Conservation (phyloP, 345 rosid species). For the Acer campestre region DNA sequence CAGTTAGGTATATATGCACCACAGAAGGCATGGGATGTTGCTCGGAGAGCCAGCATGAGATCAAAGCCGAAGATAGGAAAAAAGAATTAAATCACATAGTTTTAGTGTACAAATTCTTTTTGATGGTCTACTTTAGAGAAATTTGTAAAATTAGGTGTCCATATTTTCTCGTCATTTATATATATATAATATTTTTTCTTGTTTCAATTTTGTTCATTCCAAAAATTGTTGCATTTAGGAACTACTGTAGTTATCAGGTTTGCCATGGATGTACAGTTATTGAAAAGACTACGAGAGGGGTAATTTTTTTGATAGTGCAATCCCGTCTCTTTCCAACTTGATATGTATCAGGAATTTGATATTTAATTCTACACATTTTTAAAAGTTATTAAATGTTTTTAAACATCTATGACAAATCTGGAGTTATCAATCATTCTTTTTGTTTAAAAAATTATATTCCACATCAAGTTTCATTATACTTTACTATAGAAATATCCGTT, state of each 20-base stretch:
- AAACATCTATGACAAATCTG: too few species aligned
- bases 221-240: background rate
- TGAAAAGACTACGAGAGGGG: background rate
- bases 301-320: background rate
- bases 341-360: background rate
- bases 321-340: too few species aligned
- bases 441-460: too few species aligned
- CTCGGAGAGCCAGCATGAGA: conserved; percentile 86
- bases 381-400: too few species aligned
- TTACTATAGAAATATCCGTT: too few species aligned
- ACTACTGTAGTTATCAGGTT: background rate
- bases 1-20: conserved; percentile 87
- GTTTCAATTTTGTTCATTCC: conserved; percentile 7
- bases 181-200: background rate
- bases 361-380: background rate
- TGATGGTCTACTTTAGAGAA: background rate
- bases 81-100: conserved; percentile 29
- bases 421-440: background rate
- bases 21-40: conserved; percentile 98
- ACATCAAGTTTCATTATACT: too few species aligned
- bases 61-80: conserved; percentile 51
- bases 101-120: conserved; percentile 21
- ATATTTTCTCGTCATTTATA: background rate
- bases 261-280: conserved; percentile 18
- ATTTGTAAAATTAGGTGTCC: conserved; percentile 24